Base-by-base conservation (phyloP, 1,139 yeast genomes). In the Pichia sp. region DNA sequence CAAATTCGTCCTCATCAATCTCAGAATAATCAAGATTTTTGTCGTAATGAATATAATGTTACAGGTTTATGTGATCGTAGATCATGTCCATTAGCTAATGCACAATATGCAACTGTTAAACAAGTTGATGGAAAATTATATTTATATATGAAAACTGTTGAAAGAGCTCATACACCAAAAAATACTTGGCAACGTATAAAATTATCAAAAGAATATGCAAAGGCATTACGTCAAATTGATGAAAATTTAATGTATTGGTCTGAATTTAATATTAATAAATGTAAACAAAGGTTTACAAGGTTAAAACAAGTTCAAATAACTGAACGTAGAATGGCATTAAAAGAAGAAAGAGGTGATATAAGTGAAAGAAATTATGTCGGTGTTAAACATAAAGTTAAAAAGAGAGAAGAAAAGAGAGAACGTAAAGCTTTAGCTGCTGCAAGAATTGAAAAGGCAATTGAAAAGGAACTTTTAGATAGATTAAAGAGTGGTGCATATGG, bases 401-500 rank as follows among this genome's bases (percentile, higher is more conserved):
- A 96, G 69, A 81, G 96, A 67, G 98, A 92, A 68, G 82, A 82
- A 59, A 85, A 87, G 51, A 76, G 98, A 65, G 98, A 92, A 67
- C 77, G 98, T 63, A 92, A 92, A 69, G 98, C 98, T 0, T 71
- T 92, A 53, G 87, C 89, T 12, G 97, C 98, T 23, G 98, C 98
- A 30, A 86, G 86, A 71, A 86, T 92, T 57, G 98, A 92, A 65
- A 89, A 87, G 69, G 87, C 96, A 11, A 92, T 92, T 56, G 98
- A 92, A 66, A 87, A 87, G 69, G 98, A 92, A 67, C 74, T 92
- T 55, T 73, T 92, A 59, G 96, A 90, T 45, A 80, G 98, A 68
- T 77, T 92, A 59, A 92, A 92, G 78, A 82, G 92, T 63, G 98
- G 98, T 51, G 97, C 97, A 6, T 92, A 92, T 61, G 98, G 98